Evolutionary conservation across 2,329 filamentous ascomycete species (phyloP), one percentile per base, ranked within the genome.

Genomic region (Leptoxyphium fumago): DNA sequence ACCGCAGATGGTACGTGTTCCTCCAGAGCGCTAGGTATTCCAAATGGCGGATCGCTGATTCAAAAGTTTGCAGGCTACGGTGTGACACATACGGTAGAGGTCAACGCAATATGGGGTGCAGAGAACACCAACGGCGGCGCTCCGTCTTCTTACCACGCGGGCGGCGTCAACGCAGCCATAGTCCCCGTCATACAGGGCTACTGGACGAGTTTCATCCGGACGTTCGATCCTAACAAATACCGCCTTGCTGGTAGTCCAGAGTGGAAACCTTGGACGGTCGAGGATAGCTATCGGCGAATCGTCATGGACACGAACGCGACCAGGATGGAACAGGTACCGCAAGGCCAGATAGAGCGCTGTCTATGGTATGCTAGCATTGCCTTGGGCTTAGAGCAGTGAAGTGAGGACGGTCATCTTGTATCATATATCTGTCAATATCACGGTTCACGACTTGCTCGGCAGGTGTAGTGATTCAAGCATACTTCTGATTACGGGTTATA

Each of bases 201-300:
- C 60, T 87, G 81, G 80, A 75, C 77, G 1, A 83, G 77, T 50
- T 88, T 88, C 56, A 77, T 88, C 47, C 64, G 73, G 21, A 68
- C 67, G 0, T 69, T 77, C 32, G 68, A 88, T 57, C 83, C 83
- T 0, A 88, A 87, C 55, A 65, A 52, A 13, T 61, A 69, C 44
- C 67, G 74, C 8, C 49, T 60, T 38, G 32, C 48, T 0, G 69
- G 67, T 0, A 65, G 65, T 38, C 73, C 74, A 2, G 60, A 60
- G 44, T 81, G 77, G 78, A 59, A 64, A 48, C 56, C 59, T 4
- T 77, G 68, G 57, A 54, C 50, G 40, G 57, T 47, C 1, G 43
- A 48, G 10, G 52, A 56, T 15, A 51, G 47, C 14, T 59, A 46
- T 18, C 50, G 54, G 48, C 52, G 63, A 15, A 46, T 67, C 46